Base-by-base conservation (phyloP, 164 flowering plant genomes). In the Tinospora cordifolia region DNA sequence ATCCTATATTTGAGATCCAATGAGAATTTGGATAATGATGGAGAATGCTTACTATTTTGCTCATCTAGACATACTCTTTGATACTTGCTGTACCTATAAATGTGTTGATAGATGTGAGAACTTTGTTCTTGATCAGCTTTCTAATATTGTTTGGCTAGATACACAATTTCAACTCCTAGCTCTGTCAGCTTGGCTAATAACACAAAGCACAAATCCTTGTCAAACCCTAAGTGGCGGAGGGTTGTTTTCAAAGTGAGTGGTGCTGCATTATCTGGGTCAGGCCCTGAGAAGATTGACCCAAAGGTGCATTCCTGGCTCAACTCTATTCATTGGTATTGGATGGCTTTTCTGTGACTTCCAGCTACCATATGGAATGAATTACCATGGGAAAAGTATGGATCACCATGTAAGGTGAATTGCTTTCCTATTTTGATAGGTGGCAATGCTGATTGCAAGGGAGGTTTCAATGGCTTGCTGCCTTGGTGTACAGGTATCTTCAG, bases 181-280 rank as follows among this genome's bases (percentile, higher is more conserved):
- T 73, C 83, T 71, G 85, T 62, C 72, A 81, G 78, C 44, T 82
- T 77, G 70, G 51, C 78, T 39, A 83, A 68, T 68, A 87, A 62
- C 66, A 24, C 81, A 69, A 91, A 87, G 78, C 57, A 87, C 13
- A 91, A 88, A 73, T 70, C 91, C 22, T 4, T 78, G 65, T 58
- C 84, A 57, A 86, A 75, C 67, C 87, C 84, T 44, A 87, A 78
- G 81, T 89, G 96, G 98, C 84, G 88, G 67, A 86, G 98, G 78
- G 96, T 93, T 15, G 86, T 93, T 26, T 87, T 93, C 59, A 93
- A 90, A 80, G 87, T 93, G 41, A 93, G 96, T 77, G 98, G 98
- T 73, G 88, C 87, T 75, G 89, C 93, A 49, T 83, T 91, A 70
- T 85, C 91, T 76, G 91, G 94, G 51, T 77, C 77, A 71, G 86